A percentile compares a stretch with the other conserved stretches of the same genome.
Evolutionary conservation across 2,329 filamentous ascomycete genomes (phyloP).

Genomic region (Sclerotinia sclerotiorum): DNA sequence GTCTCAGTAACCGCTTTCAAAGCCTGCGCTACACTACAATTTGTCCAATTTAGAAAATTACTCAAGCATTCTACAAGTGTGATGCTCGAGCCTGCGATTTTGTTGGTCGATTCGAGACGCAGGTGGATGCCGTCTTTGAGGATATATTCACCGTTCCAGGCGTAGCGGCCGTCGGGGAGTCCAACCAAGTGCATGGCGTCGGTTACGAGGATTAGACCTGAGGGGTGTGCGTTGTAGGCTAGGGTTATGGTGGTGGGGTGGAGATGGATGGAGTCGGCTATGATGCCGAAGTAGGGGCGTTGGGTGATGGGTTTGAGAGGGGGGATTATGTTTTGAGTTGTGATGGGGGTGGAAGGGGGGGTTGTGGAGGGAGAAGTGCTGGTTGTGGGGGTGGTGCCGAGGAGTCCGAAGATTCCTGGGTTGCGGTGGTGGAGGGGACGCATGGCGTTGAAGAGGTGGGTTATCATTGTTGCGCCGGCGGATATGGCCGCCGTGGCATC

Average conservation of each 20-base stretch:
- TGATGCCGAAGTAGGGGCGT: constrained; percentile 82
- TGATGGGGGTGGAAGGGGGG: constrained; percentile 42
- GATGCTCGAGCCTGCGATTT: constrained; percentile 73
- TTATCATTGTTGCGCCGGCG: constrained; percentile 85
- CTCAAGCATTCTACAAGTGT: constrained; percentile 79
- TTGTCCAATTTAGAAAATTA: constrained; percentile 77
- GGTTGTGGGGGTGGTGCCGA: constrained; percentile 61
- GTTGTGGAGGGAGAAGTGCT: constrained; percentile 18
- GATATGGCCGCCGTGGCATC: constrained; percentile 69
- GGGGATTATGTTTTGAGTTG: constrained; percentile 38
- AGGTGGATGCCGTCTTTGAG: constrained; percentile 71
- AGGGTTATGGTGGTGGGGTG: constrained; percentile 88
- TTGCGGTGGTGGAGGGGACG: constrained; percentile 85
- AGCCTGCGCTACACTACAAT: constrained; percentile 65
- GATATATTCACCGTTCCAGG: constrained; percentile 68
- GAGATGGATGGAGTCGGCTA: constrained; percentile 86
- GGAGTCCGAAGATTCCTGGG: constrained; percentile 82
- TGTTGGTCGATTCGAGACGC: constrained; percentile 74
- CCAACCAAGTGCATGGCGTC: constrained; percentile 90
- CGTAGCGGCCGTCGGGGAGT: constrained; percentile 78
- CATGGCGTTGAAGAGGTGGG: constrained; percentile 94
- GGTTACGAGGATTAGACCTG: constrained; percentile 84
- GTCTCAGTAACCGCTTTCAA: constrained; percentile 73
- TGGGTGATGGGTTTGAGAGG: not conserved
- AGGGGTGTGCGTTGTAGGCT: constrained; percentile 80